phyloP scores from a whole-genome alignment of 2,329 filamentous ascomycete species.

The Coleophoma cylindrospora region DNA sequence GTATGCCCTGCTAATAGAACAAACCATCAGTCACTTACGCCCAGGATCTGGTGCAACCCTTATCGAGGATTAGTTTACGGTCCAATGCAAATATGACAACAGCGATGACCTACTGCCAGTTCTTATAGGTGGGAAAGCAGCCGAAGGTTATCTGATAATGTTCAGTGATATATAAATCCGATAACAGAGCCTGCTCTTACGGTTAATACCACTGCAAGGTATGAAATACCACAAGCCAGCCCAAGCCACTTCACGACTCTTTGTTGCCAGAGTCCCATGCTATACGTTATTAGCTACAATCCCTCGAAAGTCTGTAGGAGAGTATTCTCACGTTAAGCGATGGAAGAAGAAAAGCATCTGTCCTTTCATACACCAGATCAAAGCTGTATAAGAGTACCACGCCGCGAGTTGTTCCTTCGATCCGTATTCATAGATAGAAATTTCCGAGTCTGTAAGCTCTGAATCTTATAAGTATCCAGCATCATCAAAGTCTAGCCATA shows the following conservation, averaged over 20 bases:
- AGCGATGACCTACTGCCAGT: constrained; percentile 5
- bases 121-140: constrained; percentile 8
- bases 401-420: constrained; percentile 23
- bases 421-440: constrained; percentile 4
- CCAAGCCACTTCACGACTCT: constrained; percentile 20
- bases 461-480: background rate
- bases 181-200: background rate
- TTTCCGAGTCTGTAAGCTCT: constrained; percentile 5
- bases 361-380: constrained; percentile 30
- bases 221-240: constrained; percentile 6
- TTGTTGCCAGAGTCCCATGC: constrained; percentile 26
- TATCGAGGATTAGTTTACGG: background rate
- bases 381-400: constrained; percentile 33
- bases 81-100: too few species aligned
- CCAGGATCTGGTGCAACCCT: constrained; percentile 10
- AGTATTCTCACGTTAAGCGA: constrained; percentile 10
- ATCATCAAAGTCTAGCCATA: background rate
- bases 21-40: background rate
- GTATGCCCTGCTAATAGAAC: too few species aligned
- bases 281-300: constrained; percentile 4
- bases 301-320: background rate
- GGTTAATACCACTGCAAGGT: constrained; percentile 7
- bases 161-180: background rate
- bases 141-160: constrained; percentile 5
- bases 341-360: constrained; percentile 27